Conservation (phyloP, 305 asterid genomes). For the Fraxinus platypoda region DNA sequence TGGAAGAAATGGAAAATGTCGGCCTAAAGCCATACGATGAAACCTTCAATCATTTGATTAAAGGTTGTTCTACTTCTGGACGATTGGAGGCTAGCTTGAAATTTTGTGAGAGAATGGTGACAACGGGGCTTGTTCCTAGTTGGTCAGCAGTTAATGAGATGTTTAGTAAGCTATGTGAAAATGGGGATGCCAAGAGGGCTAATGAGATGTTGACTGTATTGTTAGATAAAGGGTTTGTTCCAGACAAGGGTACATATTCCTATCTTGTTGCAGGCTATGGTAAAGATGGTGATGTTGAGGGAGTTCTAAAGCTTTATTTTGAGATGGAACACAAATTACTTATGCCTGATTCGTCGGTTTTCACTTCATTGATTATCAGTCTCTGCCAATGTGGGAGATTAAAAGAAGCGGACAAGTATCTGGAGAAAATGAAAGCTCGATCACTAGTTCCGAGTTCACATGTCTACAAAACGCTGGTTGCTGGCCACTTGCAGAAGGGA, state of each 20-base stretch:
- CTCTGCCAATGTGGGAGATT: slow-evolving; percentile 54
- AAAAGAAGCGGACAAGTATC: slow-evolving; percentile 50
- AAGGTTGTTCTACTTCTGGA: slow-evolving; percentile 51
- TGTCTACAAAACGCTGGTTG: slow-evolving; percentile 35
- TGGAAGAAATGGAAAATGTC: slow-evolving; percentile 52
- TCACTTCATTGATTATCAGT: slow-evolving; percentile 36
- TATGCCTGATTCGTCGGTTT: slow-evolving; percentile 36
- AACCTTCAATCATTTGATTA: slow-evolving; percentile 49
- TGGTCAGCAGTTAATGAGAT: slow-evolving; percentile 43
- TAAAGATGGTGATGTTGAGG: slow-evolving; percentile 45
- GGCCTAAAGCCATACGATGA: slow-evolving; percentile 51
- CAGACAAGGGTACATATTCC: slow-evolving; percentile 49
- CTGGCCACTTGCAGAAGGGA: slow-evolving; percentile 36
- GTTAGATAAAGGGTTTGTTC: slow-evolving; percentile 57
- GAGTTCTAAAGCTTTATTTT: slow-evolving; percentile 48
- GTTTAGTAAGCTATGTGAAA: slow-evolving; percentile 51
- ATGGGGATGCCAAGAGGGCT: slow-evolving; percentile 49
- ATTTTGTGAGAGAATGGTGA: slow-evolving; percentile 52
- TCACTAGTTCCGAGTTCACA: slow-evolving; percentile 32
- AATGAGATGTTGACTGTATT: slow-evolving; percentile 57
- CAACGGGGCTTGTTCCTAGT: slow-evolving; percentile 47
- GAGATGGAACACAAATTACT: slow-evolving; percentile 69
- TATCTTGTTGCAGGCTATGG: slow-evolving; percentile 57
- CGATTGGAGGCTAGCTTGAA: slow-evolving; percentile 51
- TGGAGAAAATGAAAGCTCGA: slow-evolving; percentile 36